Evolutionary conservation across 2,329 filamentous ascomycete species (phyloP), one percentile per base, ranked within the genome.

Genomic region (Waltergamsia citrina): DNA sequence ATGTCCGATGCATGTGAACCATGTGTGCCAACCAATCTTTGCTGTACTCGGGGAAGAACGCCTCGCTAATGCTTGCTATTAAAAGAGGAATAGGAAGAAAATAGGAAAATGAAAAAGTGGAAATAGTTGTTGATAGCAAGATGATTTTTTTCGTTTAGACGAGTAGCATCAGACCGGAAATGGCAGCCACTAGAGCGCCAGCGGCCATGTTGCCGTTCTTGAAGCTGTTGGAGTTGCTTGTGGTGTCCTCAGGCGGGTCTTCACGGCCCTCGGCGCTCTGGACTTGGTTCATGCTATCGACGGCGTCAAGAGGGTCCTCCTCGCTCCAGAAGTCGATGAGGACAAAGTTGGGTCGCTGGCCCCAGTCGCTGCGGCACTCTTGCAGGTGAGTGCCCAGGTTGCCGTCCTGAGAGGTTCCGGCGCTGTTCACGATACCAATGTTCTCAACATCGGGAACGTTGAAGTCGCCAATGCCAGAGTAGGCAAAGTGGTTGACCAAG

Each of bases 321-420:
- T 78, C 67, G 52, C 85, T 79, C 54, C 79, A 87, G 54, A 86
- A 90, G 56, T 93, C 85, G 2, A 90, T 82, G 8, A 92, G 66
- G 15, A 85, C 68, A 46, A 85, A 88, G 4, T 68, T 77, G n/a
- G 85, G 82, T 32, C 67, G 62, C 19, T 60, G 56, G n/a, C 69
- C 68, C 63, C 80, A 90, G 40, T 74, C 57, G 3, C 45, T 49
- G 34, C 60, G 57, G 52, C 76, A 88, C 37, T 52, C 53, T 28
- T 59, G 51, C 22, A 73, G 71, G 18, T 77, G 69, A 31, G 53
- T 52, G 28, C 74, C 74, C 27, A 78, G 48, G 33, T 63, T 60
- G 7, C 82, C 82, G 0, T 52, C 25, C 3, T 54, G 49, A 3
- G 59, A 61, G 4, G 71, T 76, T 9, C 58, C 64, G 7, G 77